Conservation (phyloP, 1,284 basidiomycete species). For the Singerocomus inundabilis region DNA sequence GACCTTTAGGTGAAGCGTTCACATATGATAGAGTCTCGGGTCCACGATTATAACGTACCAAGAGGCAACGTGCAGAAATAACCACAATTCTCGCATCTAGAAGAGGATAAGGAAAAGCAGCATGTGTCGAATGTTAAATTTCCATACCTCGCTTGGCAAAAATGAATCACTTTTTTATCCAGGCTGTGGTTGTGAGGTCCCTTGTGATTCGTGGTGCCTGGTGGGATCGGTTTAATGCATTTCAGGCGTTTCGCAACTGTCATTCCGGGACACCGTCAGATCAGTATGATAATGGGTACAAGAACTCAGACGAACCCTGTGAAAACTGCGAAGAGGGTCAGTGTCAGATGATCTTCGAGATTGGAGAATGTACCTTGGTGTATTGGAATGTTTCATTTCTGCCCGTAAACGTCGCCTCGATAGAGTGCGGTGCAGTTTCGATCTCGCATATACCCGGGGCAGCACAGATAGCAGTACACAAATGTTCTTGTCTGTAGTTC, state of each 20-base stretch:
- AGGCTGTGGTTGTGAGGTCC: constrained; percentile 50
- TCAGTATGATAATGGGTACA: background rate
- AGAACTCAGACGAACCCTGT: constrained; percentile 23
- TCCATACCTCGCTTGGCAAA: constrained; percentile 47
- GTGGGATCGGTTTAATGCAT: constrained; percentile 46
- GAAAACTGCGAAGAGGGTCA: constrained; percentile 18
- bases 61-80: constrained; percentile 59
- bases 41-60: constrained; percentile 35
- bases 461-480: constrained; percentile 43
- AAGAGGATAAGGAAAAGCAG: background rate
- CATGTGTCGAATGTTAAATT: background rate
- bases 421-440: constrained; percentile 53
- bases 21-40: fast-evolving
- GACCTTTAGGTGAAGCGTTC: constrained; percentile 40
- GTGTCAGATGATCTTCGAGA: background rate
- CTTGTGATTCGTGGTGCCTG: constrained; percentile 41
- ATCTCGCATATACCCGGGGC: constrained; percentile 54
- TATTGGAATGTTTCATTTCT: constrained; percentile 47
- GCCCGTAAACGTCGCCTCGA: constrained; percentile 55
- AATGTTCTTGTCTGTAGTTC: constrained; percentile 46
- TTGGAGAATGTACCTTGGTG: constrained; percentile 39
- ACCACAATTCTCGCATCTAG: constrained; percentile 52
- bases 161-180: constrained; percentile 44
- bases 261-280: background rate
- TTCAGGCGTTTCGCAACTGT: constrained; percentile 48